A percentile compares a stretch with the other conserved stretches of the same genome.
These are phyloP conservation scores for Torrubiella hemipterigena DNA, from an alignment of 2,329 filamentous ascomycete genomes.

Conservation along the genomic window DNA sequence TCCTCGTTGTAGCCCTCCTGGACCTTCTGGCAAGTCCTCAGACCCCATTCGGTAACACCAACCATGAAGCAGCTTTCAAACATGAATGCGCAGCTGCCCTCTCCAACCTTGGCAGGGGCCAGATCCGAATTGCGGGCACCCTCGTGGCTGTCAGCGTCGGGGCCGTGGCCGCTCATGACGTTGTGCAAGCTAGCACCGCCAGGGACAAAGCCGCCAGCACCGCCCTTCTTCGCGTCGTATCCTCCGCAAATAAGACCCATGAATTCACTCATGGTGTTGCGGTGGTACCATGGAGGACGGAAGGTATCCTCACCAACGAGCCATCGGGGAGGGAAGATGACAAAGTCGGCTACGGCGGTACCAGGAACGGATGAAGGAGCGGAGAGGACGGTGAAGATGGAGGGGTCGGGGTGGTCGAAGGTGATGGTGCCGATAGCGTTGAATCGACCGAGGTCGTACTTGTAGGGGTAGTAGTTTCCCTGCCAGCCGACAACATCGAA, in stretches of 20 bases:
- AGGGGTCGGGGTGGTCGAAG: slow-evolving; percentile 68
- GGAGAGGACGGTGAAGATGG: slow-evolving; percentile 63
- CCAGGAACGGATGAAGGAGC: slow-evolving; percentile 48
- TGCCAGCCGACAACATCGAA: slow-evolving; percentile 77
- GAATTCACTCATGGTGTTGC: slow-evolving; percentile 56
- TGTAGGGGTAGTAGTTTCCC: slow-evolving; percentile 69
- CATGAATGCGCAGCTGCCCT: slow-evolving; percentile 55
- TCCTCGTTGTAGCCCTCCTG: slow-evolving; percentile 64
- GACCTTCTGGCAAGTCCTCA: slow-evolving; percentile 44
- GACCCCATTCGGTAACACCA: slow-evolving; percentile 60
- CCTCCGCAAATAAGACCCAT: slow-evolving; percentile 46
- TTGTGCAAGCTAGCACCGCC: slow-evolving; percentile 55
- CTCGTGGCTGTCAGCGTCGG: slow-evolving; percentile 44
- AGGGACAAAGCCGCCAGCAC: slow-evolving; percentile 40
- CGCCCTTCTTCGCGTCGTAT: slow-evolving; percentile 51
- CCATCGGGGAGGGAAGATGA: slow-evolving; percentile 63
- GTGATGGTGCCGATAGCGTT: slow-evolving; percentile 62
- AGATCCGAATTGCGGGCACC: slow-evolving; percentile 43
- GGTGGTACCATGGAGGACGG: slow-evolving; percentile 61
- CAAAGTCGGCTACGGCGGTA: slow-evolving; percentile 58
- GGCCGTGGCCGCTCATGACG: slow-evolving; percentile 57
- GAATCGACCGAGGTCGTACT: slow-evolving; percentile 71
- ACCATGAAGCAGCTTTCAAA: slow-evolving; percentile 60
- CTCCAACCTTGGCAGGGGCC: slow-evolving; percentile 44
- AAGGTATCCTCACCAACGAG: slow-evolving; percentile 58